A percentile compares a stretch with the other conserved stretches of the same genome.
Conservation (phyloP, 2,329 filamentous ascomycete genomes). For the Ceratocystis alfenasii region DNA sequence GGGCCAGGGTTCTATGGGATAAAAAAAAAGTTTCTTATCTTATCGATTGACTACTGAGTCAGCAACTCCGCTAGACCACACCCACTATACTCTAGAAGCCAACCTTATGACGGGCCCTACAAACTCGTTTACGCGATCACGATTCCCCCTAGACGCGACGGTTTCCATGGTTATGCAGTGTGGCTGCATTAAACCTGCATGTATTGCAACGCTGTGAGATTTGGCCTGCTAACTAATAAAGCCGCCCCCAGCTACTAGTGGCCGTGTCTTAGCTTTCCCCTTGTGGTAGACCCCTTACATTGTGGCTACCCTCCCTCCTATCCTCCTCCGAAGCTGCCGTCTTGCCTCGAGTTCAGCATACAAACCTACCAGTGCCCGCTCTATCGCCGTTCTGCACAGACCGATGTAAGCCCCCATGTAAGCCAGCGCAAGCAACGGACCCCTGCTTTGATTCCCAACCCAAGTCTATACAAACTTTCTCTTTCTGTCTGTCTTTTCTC, state of each 20-base stretch:
- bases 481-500: too few relatives aligned
- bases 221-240: not conserved
- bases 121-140: not conserved
- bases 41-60: not conserved
- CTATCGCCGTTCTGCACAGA: not conserved
- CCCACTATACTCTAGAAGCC: not conserved
- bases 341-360: not conserved
- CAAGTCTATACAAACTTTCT: too few relatives aligned
- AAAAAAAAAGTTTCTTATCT: conserved; percentile 10
- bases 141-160: not conserved
- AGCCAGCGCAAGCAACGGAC: too few relatives aligned
- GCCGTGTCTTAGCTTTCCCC: not conserved
- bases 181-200: conserved; percentile 1
- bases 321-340: not conserved
- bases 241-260: not conserved
- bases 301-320: too few relatives aligned
- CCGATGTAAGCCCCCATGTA: too few relatives aligned
- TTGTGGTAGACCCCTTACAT: not conserved
- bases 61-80: not conserved
- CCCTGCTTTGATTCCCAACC: too few relatives aligned
- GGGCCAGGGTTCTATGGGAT: not conserved
- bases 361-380: not conserved
- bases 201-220: not conserved
- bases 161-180: conserved; percentile 5
- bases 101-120: not conserved